Conservation (phyloP, 768 basidiomycete genomes). For the Suillus subluteus region DNA sequence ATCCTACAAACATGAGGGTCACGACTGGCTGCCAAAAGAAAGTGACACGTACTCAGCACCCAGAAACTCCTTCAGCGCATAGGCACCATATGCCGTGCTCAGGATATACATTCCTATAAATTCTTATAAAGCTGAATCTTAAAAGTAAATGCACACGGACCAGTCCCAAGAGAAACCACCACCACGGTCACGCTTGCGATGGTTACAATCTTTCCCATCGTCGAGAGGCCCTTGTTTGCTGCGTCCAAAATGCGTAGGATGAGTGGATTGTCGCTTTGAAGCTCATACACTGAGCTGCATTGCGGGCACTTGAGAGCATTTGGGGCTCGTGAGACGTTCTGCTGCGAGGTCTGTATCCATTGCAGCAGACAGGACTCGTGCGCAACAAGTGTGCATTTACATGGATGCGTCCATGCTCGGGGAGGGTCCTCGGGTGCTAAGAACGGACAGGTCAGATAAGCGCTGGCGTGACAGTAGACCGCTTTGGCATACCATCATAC, state of each 20-base stretch:
- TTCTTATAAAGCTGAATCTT: conserved; percentile 35
- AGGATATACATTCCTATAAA: conserved; percentile 48
- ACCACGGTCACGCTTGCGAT: conserved; percentile 52
- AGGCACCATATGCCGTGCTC: conserved; percentile 71
- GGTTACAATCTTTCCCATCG: conserved; percentile 55
- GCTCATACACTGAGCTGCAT: conserved; percentile 66
- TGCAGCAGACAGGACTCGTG: conserved; percentile 79
- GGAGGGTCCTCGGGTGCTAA: conserved; percentile 52
- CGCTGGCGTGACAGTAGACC: neutral
- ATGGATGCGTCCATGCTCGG: conserved; percentile 76
- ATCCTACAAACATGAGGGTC: conserved; percentile 42
- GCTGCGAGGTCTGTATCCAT: conserved; percentile 78
- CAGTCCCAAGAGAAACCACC: conserved; percentile 59
- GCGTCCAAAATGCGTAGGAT: conserved; percentile 53
- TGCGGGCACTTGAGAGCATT: conserved; percentile 84
- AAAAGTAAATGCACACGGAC: conserved; percentile 42
- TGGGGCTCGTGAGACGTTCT: conserved; percentile 49
- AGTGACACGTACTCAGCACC: conserved; percentile 58
- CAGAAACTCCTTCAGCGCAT: conserved; percentile 69
- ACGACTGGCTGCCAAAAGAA: neutral
- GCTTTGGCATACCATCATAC: conserved; percentile 40
- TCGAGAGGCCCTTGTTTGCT: conserved; percentile 53
- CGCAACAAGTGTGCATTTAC: conserved; percentile 78
- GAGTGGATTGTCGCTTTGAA: conserved; percentile 65
- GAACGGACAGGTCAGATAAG: conserved; percentile 13